Evolutionary conservation across 2,329 filamentous ascomycete genomes (phyloP).

Genomic region (Lojkania enalia): DNA sequence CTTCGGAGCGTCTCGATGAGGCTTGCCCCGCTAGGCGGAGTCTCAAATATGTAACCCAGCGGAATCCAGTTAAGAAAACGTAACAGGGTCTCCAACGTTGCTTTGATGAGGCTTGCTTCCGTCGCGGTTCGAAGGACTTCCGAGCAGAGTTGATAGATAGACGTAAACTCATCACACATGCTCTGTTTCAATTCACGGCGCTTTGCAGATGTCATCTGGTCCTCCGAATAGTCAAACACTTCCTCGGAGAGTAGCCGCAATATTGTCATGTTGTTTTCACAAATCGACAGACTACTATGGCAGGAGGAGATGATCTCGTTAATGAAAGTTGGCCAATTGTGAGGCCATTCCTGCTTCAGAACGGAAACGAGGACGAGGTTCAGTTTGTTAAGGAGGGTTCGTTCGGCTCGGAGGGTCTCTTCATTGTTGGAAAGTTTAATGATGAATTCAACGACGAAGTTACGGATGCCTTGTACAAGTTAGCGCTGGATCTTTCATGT

Average conservation of each 20-base stretch:
- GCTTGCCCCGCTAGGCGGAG: conserved; percentile 59
- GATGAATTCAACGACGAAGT: conserved; percentile 99
- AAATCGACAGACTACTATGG: conserved; percentile 92
- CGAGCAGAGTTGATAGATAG: conserved; percentile 96
- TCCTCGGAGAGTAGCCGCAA: conserved; percentile 93
- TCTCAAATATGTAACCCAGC: conserved; percentile 98
- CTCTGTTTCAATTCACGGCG: conserved; percentile 95
- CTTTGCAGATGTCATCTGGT: conserved; percentile 99
- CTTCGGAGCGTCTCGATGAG: conserved; percentile 93
- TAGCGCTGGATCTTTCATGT: background rate
- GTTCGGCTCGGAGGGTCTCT: conserved; percentile 80
- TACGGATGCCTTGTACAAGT: conserved; percentile 77
- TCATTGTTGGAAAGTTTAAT: conserved; percentile 90
- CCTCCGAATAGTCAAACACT: conserved; percentile 97
- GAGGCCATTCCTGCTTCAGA: conserved; percentile 98
- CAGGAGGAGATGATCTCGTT: conserved; percentile 98
- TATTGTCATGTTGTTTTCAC: conserved; percentile 99
- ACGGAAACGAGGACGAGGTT: conserved; percentile 97
- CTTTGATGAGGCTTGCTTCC: conserved; percentile 86
- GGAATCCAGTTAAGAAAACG: conserved; percentile 99
- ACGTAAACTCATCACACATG: conserved; percentile 98
- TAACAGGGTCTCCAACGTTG: conserved; percentile 93
- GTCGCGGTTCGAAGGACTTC: conserved; percentile 91
- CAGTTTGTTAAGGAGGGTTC: conserved; percentile 94
- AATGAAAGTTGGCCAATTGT: conserved; percentile 99